phyloP scores from a whole-genome alignment of 2,329 filamentous ascomycete species.

The Graphium sp. region DNA sequence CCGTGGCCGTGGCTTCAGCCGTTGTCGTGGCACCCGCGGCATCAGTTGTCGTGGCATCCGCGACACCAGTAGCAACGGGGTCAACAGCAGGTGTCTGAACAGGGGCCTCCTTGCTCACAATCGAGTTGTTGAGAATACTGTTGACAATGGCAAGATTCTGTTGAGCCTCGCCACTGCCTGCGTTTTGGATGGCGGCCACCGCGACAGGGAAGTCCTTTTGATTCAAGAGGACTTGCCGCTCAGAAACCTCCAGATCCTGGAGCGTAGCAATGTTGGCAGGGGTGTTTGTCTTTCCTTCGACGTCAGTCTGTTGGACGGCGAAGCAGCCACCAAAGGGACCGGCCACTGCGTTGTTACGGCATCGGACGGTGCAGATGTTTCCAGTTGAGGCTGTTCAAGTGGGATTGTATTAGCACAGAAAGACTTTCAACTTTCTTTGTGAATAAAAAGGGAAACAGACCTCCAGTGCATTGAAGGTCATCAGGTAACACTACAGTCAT shows the following conservation, averaged over 20 bases:
- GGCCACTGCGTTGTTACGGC: conserved; percentile 39
- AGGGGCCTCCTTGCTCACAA: conserved; percentile 13
- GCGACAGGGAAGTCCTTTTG: conserved; percentile 25
- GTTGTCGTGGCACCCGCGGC: conserved; percentile 6
- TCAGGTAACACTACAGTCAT: conserved; percentile 35
- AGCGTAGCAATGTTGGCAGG: conserved; percentile 26
- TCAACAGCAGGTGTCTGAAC: conserved; percentile 14
- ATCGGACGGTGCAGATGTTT: conserved; percentile 39
- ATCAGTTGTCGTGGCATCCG: conserved; percentile 5
- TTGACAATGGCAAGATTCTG: conserved; percentile 19
- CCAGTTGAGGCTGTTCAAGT: conserved; percentile 28
- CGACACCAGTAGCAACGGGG: conserved; percentile 7
- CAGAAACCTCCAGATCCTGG: conserved; percentile 24
- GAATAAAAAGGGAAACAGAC: too few relatives aligned
- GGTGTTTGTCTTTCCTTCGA: conserved; percentile 20
- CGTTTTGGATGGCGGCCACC: conserved; percentile 23
- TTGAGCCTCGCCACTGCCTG: conserved; percentile 12
- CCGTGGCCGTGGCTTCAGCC: conserved; percentile 5
- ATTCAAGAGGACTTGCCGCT: conserved; percentile 31
- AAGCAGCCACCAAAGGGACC: conserved; percentile 43
- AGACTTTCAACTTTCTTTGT: not conserved
- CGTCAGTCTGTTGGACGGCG: conserved; percentile 31
- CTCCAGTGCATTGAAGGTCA: conserved; percentile 29
- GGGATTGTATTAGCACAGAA: conserved; percentile 13
- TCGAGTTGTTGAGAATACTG: conserved; percentile 15